Conservation (phyloP, 371 early-diverging fungal genomes). For the Capniomyces stellatus region DNA sequence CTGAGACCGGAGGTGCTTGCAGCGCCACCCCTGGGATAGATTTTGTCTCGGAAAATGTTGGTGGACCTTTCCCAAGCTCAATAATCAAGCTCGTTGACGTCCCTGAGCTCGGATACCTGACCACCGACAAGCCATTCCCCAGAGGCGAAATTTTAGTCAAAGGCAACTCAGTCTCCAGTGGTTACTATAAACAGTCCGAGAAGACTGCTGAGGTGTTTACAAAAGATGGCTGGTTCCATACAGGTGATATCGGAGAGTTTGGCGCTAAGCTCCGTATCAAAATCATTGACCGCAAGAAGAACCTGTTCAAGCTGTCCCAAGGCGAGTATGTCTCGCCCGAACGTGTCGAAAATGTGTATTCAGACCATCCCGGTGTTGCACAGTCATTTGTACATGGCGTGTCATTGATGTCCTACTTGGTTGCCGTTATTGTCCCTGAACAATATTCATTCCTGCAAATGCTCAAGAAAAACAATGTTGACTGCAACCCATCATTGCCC, state of each 20-base stretch:
- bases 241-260: slow-evolving; percentile 78
- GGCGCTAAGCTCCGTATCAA: slow-evolving; percentile 47
- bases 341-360: slow-evolving; percentile 67
- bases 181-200: slow-evolving; percentile 67
- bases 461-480: slow-evolving; percentile 5
- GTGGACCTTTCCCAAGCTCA: slow-evolving; percentile 34
- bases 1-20: slow-evolving; percentile 72
- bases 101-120: slow-evolving; percentile 71
- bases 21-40: slow-evolving; percentile 39
- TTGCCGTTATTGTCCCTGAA: slow-evolving; percentile 71
- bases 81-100: slow-evolving; percentile 82
- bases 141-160: slow-evolving; percentile 84
- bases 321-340: slow-evolving; percentile 98
- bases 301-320: slow-evolving; percentile 45
- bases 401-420: slow-evolving; percentile 50
- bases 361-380: slow-evolving; percentile 42
- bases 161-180: slow-evolving; percentile 66
- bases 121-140: slow-evolving; percentile 50
- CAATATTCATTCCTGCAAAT: slow-evolving; percentile 16
- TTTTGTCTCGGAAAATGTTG: slow-evolving; percentile 47
- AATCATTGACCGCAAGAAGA: slow-evolving; percentile 43
- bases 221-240: slow-evolving; percentile 83
- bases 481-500: slow-evolving; percentile 4
- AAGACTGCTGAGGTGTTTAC: slow-evolving; percentile 67
- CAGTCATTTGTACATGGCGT: slow-evolving; percentile 82